Conservation (phyloP, 345 rosid genomes). For the Clarkia xantiana region DNA sequence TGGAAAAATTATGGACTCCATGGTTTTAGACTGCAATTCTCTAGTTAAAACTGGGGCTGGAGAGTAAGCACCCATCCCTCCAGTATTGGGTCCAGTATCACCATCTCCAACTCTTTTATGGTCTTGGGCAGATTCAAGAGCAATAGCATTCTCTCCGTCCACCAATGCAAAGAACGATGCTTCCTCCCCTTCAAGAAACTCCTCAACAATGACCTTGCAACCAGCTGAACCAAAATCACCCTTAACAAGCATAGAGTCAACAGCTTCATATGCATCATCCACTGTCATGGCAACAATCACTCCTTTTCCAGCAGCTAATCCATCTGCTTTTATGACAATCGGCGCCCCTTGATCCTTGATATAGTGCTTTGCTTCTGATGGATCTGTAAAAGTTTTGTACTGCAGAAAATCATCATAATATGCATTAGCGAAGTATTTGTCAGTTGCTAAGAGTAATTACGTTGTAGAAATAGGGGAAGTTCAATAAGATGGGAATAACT, state of each 20-base stretch:
- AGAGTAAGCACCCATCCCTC: slow-evolving; percentile 96
- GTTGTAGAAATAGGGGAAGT: too few relatives aligned
- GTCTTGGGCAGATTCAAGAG: slow-evolving; percentile 91
- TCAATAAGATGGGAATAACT: too few relatives aligned
- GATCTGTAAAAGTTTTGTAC: slow-evolving; percentile 54
- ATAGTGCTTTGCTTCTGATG: slow-evolving; percentile 54
- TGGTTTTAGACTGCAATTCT: slow-evolving; percentile 55
- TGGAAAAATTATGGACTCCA: slow-evolving; percentile 75
- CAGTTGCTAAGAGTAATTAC: too few relatives aligned
- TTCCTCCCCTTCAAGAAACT: slow-evolving; percentile 88
- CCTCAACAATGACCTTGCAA: slow-evolving; percentile 56
- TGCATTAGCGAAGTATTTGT: too few relatives aligned
- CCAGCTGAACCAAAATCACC: slow-evolving; percentile 86
- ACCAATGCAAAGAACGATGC: slow-evolving; percentile 87
- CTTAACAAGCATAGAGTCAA: slow-evolving; percentile 71
- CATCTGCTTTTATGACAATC: slow-evolving; percentile 85
- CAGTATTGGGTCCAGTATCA: slow-evolving; percentile 90
- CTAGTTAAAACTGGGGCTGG: slow-evolving; percentile 75
- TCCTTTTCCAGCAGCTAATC: slow-evolving; percentile 97
- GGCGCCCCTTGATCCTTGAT: slow-evolving; percentile 72
- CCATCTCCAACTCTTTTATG: slow-evolving; percentile 98
- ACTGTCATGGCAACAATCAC: slow-evolving; percentile 63
- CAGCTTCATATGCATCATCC: slow-evolving; percentile 79
- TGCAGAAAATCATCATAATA: slow-evolving; percentile 18
- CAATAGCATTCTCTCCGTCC: slow-evolving; percentile 87